These are phyloP conservation scores for Didymella pomorum DNA, from an alignment of 2,329 filamentous ascomycete species.

Conservation along the genomic window DNA sequence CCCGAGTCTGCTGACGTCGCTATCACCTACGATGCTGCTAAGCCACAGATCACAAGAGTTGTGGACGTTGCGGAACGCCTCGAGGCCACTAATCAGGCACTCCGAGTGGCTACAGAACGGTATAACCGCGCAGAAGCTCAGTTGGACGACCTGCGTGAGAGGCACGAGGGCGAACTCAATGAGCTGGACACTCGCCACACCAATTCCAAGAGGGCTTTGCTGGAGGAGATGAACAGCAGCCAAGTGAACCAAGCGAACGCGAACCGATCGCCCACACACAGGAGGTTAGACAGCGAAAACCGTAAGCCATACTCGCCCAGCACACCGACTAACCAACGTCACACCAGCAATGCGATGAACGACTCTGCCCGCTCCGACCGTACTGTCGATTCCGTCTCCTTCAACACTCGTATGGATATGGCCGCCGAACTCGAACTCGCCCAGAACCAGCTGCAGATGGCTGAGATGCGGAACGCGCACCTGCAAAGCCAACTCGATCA, in stretches of 20 bases:
- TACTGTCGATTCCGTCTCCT: slow-evolving; percentile 82
- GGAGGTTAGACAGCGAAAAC: slow-evolving; percentile 67
- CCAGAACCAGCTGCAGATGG: slow-evolving; percentile 91
- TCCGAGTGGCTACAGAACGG: slow-evolving; percentile 82
- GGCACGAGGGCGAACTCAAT: slow-evolving; percentile 74
- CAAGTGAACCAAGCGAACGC: slow-evolving; percentile 66
- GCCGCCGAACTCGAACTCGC: slow-evolving; percentile 90
- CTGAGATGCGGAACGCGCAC: slow-evolving; percentile 94
- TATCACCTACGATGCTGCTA: slow-evolving; percentile 72
- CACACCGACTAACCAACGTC: slow-evolving; percentile 76
- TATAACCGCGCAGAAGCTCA: slow-evolving; percentile 84
- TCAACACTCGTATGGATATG: slow-evolving; percentile 89
- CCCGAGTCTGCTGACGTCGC: slow-evolving; percentile 72
- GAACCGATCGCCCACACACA: slow-evolving; percentile 74
- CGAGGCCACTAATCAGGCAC: slow-evolving; percentile 85
- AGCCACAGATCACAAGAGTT: slow-evolving; percentile 71
- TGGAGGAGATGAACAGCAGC: slow-evolving; percentile 89
- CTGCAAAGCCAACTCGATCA: slow-evolving; percentile 86
- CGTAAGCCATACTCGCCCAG: slow-evolving; percentile 73
- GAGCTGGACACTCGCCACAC: slow-evolving; percentile 69
- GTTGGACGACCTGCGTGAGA: slow-evolving; percentile 76
- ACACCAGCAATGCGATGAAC: slow-evolving; percentile 70
- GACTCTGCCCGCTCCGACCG: slow-evolving; percentile 86
- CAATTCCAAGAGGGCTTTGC: slow-evolving; percentile 73
- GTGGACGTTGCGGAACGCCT: slow-evolving; percentile 85